These are phyloP conservation scores for Aspergillus versicolor DNA, from an alignment of 2,329 filamentous ascomycete genomes.

Conservation along the genomic window DNA sequence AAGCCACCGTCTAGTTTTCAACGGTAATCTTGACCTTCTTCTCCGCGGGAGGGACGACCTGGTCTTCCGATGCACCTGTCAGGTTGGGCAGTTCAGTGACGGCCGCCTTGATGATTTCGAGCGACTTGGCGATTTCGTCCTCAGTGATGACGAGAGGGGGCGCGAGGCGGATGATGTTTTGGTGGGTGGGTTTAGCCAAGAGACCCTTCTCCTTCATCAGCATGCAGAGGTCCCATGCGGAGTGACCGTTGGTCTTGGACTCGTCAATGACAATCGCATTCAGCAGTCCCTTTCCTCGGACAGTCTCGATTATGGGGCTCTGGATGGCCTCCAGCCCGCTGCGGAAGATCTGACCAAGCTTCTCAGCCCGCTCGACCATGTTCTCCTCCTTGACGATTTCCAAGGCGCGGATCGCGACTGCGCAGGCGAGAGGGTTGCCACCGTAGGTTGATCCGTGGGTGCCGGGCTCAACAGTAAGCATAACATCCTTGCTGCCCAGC, in stretches of 20 bases:
- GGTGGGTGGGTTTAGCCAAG: constrained; percentile 94
- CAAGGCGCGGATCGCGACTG: constrained; percentile 90
- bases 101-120: constrained; percentile 78
- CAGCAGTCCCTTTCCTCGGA: constrained; percentile 89
- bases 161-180: constrained; percentile 98
- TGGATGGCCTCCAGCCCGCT: constrained; percentile 72
- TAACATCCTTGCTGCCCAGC: constrained; percentile 81
- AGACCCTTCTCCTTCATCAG: constrained; percentile 93
- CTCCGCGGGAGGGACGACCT: constrained; percentile 59
- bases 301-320: constrained; percentile 74
- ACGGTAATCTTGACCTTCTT: constrained; percentile 62
- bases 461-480: constrained; percentile 93
- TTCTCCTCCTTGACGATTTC: constrained; percentile 92
- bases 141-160: constrained; percentile 94
- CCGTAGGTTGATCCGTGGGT: constrained; percentile 99
- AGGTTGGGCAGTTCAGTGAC: constrained; percentile 75
- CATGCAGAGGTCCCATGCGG: constrained; percentile 95
- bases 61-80: constrained; percentile 56
- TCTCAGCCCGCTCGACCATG: constrained; percentile 78
- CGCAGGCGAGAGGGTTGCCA: constrained; percentile 92
- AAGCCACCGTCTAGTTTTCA: constrained; percentile 48
- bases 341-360: constrained; percentile 79
- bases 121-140: constrained; percentile 73
- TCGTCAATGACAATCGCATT: constrained; percentile 98
- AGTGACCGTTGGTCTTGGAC: constrained; percentile 75